phyloP scores from a whole-genome alignment of 2,329 filamentous ascomycete species.

The Curvularia lunata region DNA sequence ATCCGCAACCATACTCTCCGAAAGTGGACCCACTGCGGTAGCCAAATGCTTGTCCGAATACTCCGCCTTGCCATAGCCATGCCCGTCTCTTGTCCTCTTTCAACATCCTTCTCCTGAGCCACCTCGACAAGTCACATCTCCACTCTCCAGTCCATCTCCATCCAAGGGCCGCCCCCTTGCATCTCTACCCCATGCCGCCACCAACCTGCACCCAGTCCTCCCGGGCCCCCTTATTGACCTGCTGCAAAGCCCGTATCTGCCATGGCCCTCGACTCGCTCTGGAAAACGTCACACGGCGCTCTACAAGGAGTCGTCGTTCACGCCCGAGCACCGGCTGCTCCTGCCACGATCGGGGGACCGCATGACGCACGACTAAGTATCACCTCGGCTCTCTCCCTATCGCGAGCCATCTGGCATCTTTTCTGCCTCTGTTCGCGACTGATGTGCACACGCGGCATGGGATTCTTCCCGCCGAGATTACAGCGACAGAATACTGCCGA shows the following conservation, averaged over 20 bases:
- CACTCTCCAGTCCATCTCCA: not conserved
- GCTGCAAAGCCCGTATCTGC: too few relatives aligned
- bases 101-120: not conserved
- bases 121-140: not conserved
- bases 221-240: too few relatives aligned
- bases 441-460: constrained; percentile 4
- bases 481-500: constrained; percentile 15
- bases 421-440: constrained; percentile 7
- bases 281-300: not conserved
- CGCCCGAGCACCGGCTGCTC: not conserved
- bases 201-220: not conserved
- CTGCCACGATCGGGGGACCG: constrained; percentile 2
- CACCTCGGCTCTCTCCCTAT: constrained; percentile 9
- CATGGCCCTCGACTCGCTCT: too few relatives aligned
- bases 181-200: not conserved
- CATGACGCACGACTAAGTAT: constrained; percentile 4
- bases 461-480: constrained; percentile 10
- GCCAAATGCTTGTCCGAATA: constrained; percentile 6
- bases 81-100: constrained; percentile 4
- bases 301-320: not conserved
- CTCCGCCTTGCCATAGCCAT: constrained; percentile 3
- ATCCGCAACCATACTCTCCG: constrained; percentile 21
- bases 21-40: constrained; percentile 13
- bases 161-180: too few relatives aligned
- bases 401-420: not conserved